These are phyloP conservation scores for Fusarium robinianum DNA, from an alignment of 2,329 filamentous ascomycete species.

Conservation along the genomic window DNA sequence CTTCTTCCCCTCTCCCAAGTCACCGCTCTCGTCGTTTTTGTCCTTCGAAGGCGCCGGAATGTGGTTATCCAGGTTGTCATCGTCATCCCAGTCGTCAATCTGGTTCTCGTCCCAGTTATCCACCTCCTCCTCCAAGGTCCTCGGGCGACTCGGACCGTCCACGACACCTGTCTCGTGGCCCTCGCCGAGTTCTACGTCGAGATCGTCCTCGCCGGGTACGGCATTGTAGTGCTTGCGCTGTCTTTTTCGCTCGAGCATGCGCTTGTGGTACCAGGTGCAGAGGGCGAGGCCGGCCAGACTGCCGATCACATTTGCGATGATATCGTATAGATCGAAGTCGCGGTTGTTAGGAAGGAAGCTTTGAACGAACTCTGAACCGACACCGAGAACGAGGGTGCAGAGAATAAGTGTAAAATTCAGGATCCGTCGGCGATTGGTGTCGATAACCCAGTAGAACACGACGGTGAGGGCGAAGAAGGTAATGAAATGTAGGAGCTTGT, in stretches of 20 bases:
- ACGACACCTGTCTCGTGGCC: slow-evolving; percentile 70
- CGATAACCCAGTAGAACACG: slow-evolving; percentile 95
- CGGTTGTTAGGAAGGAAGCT: slow-evolving; percentile 74
- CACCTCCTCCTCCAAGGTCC: slow-evolving; percentile 74
- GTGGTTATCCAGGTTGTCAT: slow-evolving; percentile 42
- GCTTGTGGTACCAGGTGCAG: slow-evolving; percentile 90
- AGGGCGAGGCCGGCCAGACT: slow-evolving; percentile 72
- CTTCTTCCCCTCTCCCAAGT: slow-evolving; percentile 41
- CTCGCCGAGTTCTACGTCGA: slow-evolving; percentile 79
- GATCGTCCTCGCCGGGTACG: slow-evolving; percentile 66
- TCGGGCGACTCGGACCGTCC: slow-evolving; percentile 40
- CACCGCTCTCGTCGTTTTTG: slow-evolving; percentile 32
- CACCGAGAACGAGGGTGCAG: slow-evolving; percentile 72
- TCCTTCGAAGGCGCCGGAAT: slow-evolving; percentile 19
- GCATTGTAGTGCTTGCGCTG: slow-evolving; percentile 72
- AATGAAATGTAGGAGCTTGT: slow-evolving; percentile 85
- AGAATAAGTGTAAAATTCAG: slow-evolving; percentile 81
- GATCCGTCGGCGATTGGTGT: slow-evolving; percentile 83
- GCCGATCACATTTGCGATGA: slow-evolving; percentile 84
- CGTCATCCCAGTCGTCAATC: slow-evolving; percentile 62
- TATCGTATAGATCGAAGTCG: slow-evolving; percentile 77
- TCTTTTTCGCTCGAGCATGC: slow-evolving; percentile 89
- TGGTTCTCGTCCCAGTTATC: slow-evolving; percentile 94
- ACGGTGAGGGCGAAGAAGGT: slow-evolving; percentile 90
- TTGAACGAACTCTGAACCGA: slow-evolving; percentile 79